Evolutionary conservation across 177 flowering plant species (phyloP).

Genomic region (Vitis hybrid): DNA sequence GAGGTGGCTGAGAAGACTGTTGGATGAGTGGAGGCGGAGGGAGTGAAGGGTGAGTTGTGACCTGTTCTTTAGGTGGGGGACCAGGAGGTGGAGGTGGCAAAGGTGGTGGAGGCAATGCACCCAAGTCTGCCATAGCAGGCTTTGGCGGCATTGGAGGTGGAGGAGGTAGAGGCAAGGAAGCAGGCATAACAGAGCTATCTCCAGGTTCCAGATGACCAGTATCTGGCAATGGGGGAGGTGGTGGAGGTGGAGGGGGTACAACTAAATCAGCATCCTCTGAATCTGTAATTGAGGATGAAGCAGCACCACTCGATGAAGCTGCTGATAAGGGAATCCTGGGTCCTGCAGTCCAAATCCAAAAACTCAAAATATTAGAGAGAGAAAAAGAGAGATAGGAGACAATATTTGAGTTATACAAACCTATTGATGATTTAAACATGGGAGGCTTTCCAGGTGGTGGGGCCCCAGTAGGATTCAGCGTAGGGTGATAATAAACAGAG

Average conservation of each 20-base stretch:
- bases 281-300: conserved; percentile 65
- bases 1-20: conserved; percentile 68
- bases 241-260: conserved; percentile 79
- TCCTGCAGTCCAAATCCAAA: conserved; percentile 40
- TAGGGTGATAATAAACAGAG: conserved; percentile 97
- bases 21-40: conserved; percentile 65
- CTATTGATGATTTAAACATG: conserved; percentile 94
- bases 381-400: not conserved
- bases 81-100: conserved; percentile 88
- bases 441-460: conserved; percentile 99
- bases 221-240: conserved; percentile 78
- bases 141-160: conserved; percentile 82
- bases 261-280: conserved; percentile 56
- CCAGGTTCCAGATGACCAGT: conserved; percentile 36
- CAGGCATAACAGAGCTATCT: conserved; percentile 51
- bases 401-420: conserved; percentile 25
- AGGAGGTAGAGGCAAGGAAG: conserved; percentile 79
- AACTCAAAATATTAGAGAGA: not conserved
- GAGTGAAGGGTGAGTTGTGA: conserved; percentile 37
- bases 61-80: conserved; percentile 68
- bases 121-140: conserved; percentile 36
- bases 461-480: conserved; percentile 93
- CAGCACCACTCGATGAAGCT: conserved; percentile 62
- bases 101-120: conserved; percentile 64
- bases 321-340: conserved; percentile 73